Conservation (phyloP, 73 alveolate species). For the Paramecium pentaurelia region DNA sequence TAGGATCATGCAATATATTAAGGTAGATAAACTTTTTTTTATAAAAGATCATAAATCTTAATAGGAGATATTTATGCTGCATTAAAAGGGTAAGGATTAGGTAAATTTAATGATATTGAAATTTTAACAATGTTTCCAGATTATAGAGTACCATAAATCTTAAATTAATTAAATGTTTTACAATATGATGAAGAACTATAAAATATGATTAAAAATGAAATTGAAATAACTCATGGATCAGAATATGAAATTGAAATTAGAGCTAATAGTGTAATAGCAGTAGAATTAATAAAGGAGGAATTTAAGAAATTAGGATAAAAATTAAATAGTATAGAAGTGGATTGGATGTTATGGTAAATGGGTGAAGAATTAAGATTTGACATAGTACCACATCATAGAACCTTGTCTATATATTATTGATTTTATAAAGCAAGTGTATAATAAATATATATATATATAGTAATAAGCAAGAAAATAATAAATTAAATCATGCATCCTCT, state of each 20-base stretch:
- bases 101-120: slow-evolving; percentile 73
- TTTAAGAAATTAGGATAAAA: slow-evolving; percentile 59
- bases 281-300: slow-evolving; percentile 68
- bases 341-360: slow-evolving; percentile 82
- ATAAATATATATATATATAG: not conserved
- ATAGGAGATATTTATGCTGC: slow-evolving; percentile 92
- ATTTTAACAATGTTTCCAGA: slow-evolving; percentile 97
- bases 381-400: slow-evolving; percentile 77
- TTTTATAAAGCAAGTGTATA: not conserved
- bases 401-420: slow-evolving; percentile 77
- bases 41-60: slow-evolving; percentile 93
- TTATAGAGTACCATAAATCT: slow-evolving; percentile 88
- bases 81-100: slow-evolving; percentile 60
- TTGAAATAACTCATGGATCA: slow-evolving; percentile 67
- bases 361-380: slow-evolving; percentile 74
- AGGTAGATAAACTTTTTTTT: slow-evolving; percentile 90
- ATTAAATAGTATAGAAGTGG: slow-evolving; percentile 69
- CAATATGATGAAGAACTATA: slow-evolving; percentile 69
- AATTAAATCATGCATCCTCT: slow-evolving; percentile 46
- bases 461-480: slow-evolving; percentile 40
- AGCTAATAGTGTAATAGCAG: slow-evolving; percentile 76
- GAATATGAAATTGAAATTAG: slow-evolving; percentile 81
- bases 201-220: slow-evolving; percentile 65
- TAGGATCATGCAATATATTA: slow-evolving; percentile 91
- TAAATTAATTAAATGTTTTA: slow-evolving; percentile 71